Evolutionary conservation across 1,284 basidiomycete species (phyloP).

Genomic region (Leccinum olivaceoglutinosum): DNA sequence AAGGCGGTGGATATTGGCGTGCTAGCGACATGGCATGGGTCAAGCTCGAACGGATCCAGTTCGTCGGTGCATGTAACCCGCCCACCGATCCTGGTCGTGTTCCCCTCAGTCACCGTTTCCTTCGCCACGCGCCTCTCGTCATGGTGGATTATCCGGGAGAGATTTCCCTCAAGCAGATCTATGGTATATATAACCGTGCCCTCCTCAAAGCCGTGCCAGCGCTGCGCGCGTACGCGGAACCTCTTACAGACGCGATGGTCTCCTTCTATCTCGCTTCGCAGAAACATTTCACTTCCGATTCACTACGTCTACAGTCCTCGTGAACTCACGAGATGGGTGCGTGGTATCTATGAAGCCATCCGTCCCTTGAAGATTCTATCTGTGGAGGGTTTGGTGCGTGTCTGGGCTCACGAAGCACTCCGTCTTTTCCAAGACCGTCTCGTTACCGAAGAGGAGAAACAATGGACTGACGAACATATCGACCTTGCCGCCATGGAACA

Average conservation of each 20-base stretch:
- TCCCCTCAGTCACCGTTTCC: conserved; percentile 94
- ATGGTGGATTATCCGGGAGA: conserved; percentile 99
- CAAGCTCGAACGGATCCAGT: conserved; percentile 95
- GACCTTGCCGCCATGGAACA: conserved; percentile 81
- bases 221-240: conserved; percentile 88
- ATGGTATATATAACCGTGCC: conserved; percentile 97
- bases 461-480: conserved; percentile 93
- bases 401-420: conserved; percentile 98
- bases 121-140: conserved; percentile 96
- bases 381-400: conserved; percentile 90
- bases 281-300: conserved; percentile 88
- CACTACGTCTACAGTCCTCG: conserved; percentile 99
- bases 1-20: conserved; percentile 93
- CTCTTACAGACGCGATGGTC: conserved; percentile 98
- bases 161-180: conserved; percentile 96
- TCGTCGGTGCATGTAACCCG: conserved; percentile 99
- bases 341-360: conserved; percentile 97
- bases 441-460: conserved; percentile 85
- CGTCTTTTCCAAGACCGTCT: conserved; percentile 98
- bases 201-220: conserved; percentile 94
- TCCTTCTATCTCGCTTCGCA: conserved; percentile 93
- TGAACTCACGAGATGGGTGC: conserved; percentile 96
- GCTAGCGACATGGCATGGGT: conserved; percentile 97
- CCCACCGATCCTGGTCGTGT: conserved; percentile 99
- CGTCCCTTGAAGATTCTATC: conserved; percentile 86